phyloP scores from a whole-genome alignment of 331 rosid genomes.

The Quercus tomentella region DNA sequence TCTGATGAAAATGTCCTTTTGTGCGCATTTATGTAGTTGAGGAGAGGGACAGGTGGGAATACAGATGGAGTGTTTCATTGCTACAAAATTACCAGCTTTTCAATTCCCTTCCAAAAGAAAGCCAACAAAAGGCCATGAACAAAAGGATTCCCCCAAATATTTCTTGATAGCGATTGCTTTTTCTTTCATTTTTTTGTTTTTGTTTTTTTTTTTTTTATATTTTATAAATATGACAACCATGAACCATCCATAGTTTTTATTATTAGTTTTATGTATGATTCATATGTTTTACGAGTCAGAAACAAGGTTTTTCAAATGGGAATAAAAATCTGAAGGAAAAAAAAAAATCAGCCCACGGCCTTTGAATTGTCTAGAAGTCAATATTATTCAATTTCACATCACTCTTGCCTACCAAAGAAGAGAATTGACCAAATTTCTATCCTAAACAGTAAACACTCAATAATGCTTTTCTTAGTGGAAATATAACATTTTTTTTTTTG shows the following conservation, averaged over 20 bases:
- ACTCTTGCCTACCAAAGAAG: conserved; percentile 3
- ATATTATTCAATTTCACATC: conserved; percentile 5
- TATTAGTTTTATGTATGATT: conserved; percentile 20
- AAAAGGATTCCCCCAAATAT: conserved; percentile 42
- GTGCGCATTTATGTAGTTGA: conserved; percentile 21
- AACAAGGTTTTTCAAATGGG: conserved; percentile 7
- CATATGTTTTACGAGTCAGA: conserved; percentile 21
- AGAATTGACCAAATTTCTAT: neutral
- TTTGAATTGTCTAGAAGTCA: conserved; percentile 21
- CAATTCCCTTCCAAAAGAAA: conserved; percentile 45
- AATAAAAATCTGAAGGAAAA: neutral
- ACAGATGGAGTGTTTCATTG: conserved; percentile 23
- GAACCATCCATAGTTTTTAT: neutral
- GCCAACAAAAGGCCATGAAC: conserved; percentile 27
- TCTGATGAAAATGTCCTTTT: conserved; percentile 18
- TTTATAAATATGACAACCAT: conserved; percentile 1
- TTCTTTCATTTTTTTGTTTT: neutral
- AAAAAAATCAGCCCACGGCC: conserved; percentile 13
- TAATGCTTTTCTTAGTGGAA: no score
- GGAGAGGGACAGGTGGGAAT: conserved; percentile 18
- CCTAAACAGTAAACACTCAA: neutral
- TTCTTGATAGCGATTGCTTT: conserved; percentile 38
- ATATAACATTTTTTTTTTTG: neutral
- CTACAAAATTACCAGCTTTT: conserved; percentile 27
- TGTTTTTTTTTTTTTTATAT: neutral